A percentile compares a stretch with the other conserved stretches of the same genome.
These are phyloP conservation scores for slime mould (Dictyostelium discoideum) DNA, from an alignment of 78 protist species.

Conservation along the genomic window dicty_2.7 NC_007088.5:6916001-6916500, in stretches of 20 bases:
- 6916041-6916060: slow-evolving; percentile 14
- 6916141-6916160: slow-evolving; percentile 41
- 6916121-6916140: slow-evolving; percentile 49
- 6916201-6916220: slow-evolving; percentile 42
- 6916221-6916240: slow-evolving; percentile 34
- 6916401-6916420: not conserved
- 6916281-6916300: slow-evolving; percentile 71
- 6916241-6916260: slow-evolving; percentile 1
- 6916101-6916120: slow-evolving; percentile 39
- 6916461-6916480: slow-evolving; percentile 18
- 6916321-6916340: slow-evolving; percentile 21
- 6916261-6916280: slow-evolving; percentile 33
- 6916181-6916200: slow-evolving; percentile 43
- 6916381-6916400: slow-evolving; percentile 13
- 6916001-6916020: slow-evolving; percentile 23
- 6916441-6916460: not conserved
- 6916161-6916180: slow-evolving; percentile 28
- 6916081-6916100: slow-evolving; percentile 29
- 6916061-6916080: slow-evolving; percentile 40
- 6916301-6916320: slow-evolving; percentile 34
- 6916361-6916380: slow-evolving; percentile 4
- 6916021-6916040: slow-evolving; percentile 37
- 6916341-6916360: slow-evolving; percentile 12
- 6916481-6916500: slow-evolving; percentile 42
- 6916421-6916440: not conserved